Evolutionary conservation across 2,329 filamentous ascomycete genomes (phyloP), one percentile per base, ranked within the genome.

Genomic region (Amesomyces nigricolor): DNA sequence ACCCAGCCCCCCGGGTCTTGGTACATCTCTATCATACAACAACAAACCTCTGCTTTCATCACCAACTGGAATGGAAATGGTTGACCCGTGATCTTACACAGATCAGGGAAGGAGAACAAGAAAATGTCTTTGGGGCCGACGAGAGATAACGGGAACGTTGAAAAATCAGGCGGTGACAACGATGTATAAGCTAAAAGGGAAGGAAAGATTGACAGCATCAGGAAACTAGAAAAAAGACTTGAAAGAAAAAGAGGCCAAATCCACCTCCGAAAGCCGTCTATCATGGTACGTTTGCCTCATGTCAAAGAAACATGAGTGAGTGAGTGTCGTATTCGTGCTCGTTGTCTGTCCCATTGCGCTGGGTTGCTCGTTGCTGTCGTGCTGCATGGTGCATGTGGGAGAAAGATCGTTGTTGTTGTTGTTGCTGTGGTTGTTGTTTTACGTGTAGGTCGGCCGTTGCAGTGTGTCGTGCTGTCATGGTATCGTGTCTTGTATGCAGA

Each of bases 311-410:
- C 19, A 49, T 48, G 26, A n/a, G 48, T 48, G 26, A n/a, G 17
- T 5, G 32, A 9, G 26, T 47, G 42, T 42, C 39, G 14, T 50
- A 19, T 13, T 14, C 38, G 44, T 53, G 44, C 29, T 2, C 2
- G 30, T 32, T 4, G n/a, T n/a, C n/a, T n/a, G n/a, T n/a, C n/a
- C n/a, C n/a, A n/a, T n/a, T n/a, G n/a, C n/a, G n/a, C n/a, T n/a
- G n/a, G n/a, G 26, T 38, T 37, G 43, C 35, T 48, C 45, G 52
- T 56, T 47, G 29, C 37, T 38, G 50, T 60, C 55, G 58, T 60
- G 54, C 52, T 53, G 50, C 55, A 51, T 58, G 48, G 56, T 32
- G 49, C 38, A 48, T 40, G 37, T 37, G 40, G 22, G 32, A 37
- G 45, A 51, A 42, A 5, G 22, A 26, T 26, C 22, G 22, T 26